Percentiles rank a stretch among this genome's conserved stretches.
Evolutionary conservation across 116 monocot genomes (phyloP).

Genomic region (Papilionanthe hybrid): DNA sequence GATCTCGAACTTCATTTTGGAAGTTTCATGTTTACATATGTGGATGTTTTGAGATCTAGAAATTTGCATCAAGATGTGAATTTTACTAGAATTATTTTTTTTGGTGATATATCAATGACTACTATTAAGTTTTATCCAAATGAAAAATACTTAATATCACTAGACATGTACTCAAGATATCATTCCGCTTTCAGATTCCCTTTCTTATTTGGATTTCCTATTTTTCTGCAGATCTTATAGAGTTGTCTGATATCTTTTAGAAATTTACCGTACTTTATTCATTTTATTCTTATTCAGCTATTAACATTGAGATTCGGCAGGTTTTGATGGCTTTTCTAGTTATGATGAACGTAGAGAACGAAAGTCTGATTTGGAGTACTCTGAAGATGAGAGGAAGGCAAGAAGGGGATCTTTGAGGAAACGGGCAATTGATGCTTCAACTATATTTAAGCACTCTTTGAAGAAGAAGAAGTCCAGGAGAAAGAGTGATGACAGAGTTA

Average conservation of each 20-base stretch:
- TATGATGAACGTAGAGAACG: conserved; percentile 31
- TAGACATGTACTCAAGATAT: neutral
- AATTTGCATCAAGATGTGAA: too few species aligned
- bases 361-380: conserved; percentile 34
- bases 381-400: conserved; percentile 40
- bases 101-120: too few species aligned
- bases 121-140: neutral
- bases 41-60: too few species aligned
- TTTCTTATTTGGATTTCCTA: neutral
- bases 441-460: conserved; percentile 46
- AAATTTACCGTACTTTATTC: neutral
- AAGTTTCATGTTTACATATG: too few species aligned
- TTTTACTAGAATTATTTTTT: too few species aligned
- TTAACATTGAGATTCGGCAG: conserved; percentile 9
- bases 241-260: neutral
- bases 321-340: conserved; percentile 32
- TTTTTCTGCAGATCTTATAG: neutral
- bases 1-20: too few species aligned
- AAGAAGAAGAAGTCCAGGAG: conserved; percentile 41
- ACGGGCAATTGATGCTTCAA: conserved; percentile 49
- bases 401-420: conserved; percentile 46
- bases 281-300: neutral
- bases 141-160: neutral
- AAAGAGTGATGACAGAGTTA: conserved; percentile 27
- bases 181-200: neutral